Percentiles rank a stretch among this genome's conserved stretches.
Conservation (phyloP, 257 asterid genomes). For the Ophiorrhiza pumila region DNA sequence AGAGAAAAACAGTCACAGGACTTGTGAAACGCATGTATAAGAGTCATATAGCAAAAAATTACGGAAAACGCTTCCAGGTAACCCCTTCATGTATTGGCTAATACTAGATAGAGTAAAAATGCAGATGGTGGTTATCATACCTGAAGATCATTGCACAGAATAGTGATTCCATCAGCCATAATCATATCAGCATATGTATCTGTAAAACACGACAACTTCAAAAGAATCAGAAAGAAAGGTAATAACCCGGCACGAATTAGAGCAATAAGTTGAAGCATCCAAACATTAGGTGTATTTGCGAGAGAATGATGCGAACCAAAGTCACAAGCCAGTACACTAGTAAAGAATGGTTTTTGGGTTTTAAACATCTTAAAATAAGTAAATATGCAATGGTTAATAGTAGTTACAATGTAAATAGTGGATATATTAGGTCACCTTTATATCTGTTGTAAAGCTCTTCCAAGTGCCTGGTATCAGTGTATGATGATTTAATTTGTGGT, state of each 20-base stretch:
- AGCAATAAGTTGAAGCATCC: background rate
- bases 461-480: slow-evolving; percentile 78
- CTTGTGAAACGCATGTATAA: background rate
- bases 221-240: slow-evolving; percentile 7
- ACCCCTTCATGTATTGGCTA: background rate
- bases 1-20: background rate
- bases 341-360: background rate
- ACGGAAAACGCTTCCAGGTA: background rate
- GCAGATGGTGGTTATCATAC: slow-evolving; percentile 24
- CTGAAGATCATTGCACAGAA: slow-evolving; percentile 48
- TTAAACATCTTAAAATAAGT: background rate
- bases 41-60: background rate
- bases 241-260: background rate
- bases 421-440: slow-evolving; percentile 46
- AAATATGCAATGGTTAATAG: background rate
- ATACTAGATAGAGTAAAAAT: background rate
- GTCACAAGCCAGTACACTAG: background rate
- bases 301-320: background rate
- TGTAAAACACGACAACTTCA: slow-evolving; percentile 25
- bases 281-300: background rate
- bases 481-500: slow-evolving; percentile 66
- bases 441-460: slow-evolving; percentile 95
- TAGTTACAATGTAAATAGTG: background rate
- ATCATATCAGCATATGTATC: slow-evolving; percentile 44
- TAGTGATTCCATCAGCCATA: slow-evolving; percentile 52